phyloP scores from a whole-genome alignment of 768 basidiomycete species.

The Collybiopsis luxurians region DNA sequence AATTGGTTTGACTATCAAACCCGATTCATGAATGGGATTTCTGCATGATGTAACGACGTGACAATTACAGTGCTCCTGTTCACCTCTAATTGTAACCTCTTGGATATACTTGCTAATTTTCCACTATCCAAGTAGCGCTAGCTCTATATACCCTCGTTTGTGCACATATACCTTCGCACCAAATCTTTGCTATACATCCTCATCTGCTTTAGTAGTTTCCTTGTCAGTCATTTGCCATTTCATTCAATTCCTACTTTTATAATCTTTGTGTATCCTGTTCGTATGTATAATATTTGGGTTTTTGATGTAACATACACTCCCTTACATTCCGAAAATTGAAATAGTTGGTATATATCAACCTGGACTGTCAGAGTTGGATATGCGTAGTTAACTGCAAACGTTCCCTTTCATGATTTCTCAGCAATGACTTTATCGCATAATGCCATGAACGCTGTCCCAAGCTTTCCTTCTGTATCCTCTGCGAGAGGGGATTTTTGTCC shows the following conservation, averaged over 20 bases:
- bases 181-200: not conserved
- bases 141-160: not conserved
- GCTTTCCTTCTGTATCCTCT: constrained; percentile 3
- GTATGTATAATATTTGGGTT: not conserved
- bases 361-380: no score
- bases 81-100: no score
- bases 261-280: not conserved
- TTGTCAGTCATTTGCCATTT: not conserved
- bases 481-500: not conserved
- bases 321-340: no score
- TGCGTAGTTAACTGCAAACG: no score
- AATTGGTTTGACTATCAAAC: no score
- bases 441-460: not conserved
- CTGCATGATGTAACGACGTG: no score
- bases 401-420: not conserved
- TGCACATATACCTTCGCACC: constrained; percentile 1
- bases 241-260: no score
- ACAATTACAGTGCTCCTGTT: no score
- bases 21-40: no score
- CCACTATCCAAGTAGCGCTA: no score
- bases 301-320: not conserved
- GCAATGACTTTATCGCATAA: constrained; percentile 1
- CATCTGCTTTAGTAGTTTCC: not conserved
- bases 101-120: no score
- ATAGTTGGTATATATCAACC: no score